These are phyloP conservation scores for Mycena albidolilacea DNA, from an alignment of 768 basidiomycete species.

Conservation along the genomic window DNA sequence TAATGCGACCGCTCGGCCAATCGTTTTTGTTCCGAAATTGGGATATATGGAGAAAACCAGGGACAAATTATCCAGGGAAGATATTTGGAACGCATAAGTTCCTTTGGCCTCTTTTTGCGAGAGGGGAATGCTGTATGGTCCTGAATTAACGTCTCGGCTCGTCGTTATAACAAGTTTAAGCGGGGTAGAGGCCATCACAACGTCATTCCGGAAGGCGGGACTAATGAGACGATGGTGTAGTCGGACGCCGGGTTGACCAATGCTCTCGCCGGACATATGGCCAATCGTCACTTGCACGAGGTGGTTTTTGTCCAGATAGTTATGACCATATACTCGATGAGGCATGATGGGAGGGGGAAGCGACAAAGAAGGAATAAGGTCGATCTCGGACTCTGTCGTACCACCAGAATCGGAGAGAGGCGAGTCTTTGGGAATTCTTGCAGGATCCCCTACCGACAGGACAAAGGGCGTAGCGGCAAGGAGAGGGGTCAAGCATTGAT, in stretches of 20 bases:
- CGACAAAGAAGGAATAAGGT: conserved; percentile 94
- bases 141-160: conserved; percentile 84
- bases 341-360: conserved; percentile 99
- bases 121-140: conserved; percentile 91
- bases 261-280: conserved; percentile 61
- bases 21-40: conserved; percentile 96
- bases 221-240: conserved; percentile 83
- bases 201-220: conserved; percentile 75
- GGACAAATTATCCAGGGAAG: conserved; percentile 77
- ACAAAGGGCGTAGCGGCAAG: conserved; percentile 58
- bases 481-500: conserved; percentile 74
- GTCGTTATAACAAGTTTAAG: conserved; percentile 97
- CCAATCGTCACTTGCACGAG: conserved; percentile 92
- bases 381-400: conserved; percentile 78
- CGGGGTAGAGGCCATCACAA: conserved; percentile 81
- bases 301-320: conserved; percentile 89
- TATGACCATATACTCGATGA: conserved; percentile 97
- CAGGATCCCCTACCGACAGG: conserved; percentile 44
- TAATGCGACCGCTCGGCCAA: conserved; percentile 92
- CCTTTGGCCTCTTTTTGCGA: conserved; percentile 81
- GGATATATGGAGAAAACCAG: conserved; percentile 97
- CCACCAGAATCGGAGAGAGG: conserved; percentile 54
- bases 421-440: conserved; percentile 50
- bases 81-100: conserved; percentile 90
- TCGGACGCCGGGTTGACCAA: conserved; percentile 65